A percentile compares a stretch with the other conserved stretches of the same genome.
These are phyloP conservation scores for Pythium coloratum DNA, from an alignment of 352 stramenopile species.

Conservation along the genomic window DNA sequence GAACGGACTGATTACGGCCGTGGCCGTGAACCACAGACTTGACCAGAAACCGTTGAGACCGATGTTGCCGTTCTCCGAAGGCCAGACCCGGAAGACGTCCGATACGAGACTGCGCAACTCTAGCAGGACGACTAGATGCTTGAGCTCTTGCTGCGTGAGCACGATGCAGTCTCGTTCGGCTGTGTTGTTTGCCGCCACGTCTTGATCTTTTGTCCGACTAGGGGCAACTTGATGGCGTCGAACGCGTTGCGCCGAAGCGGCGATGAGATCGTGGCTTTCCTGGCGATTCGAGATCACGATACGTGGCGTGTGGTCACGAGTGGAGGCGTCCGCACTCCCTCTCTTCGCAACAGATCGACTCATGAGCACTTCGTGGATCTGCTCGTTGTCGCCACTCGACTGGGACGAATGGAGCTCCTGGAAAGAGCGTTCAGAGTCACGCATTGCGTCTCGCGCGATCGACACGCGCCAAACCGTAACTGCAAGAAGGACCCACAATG, in stretches of 20 bases:
- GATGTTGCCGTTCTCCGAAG: constrained; percentile 38
- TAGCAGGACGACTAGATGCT: constrained; percentile 20
- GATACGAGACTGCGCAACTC: background rate
- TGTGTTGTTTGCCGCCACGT: background rate
- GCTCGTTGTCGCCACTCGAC: constrained; percentile 15
- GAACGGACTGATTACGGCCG: constrained; percentile 28
- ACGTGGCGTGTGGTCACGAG: background rate
- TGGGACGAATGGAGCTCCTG: constrained; percentile 24
- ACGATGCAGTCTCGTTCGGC: constrained; percentile 18
- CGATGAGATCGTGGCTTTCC: background rate
- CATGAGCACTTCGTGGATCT: background rate
- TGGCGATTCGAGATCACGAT: constrained; percentile 23
- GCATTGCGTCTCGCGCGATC: constrained; percentile 30
- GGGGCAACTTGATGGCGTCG: constrained; percentile 21
- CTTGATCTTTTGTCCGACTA: background rate
- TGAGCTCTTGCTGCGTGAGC: constrained; percentile 32
- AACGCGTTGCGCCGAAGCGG: background rate
- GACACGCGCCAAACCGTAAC: constrained; percentile 35
- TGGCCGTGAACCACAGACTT: constrained; percentile 28
- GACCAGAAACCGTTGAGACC: constrained; percentile 38
- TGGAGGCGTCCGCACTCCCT: background rate
- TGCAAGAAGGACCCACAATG: constrained; percentile 23
- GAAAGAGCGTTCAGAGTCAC: constrained; percentile 28
- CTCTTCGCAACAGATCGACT: background rate
- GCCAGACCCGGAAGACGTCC: constrained; percentile 36